Conservation (phyloP, 139 green algal species). For the Chlorella sorokiniana region DNA sequence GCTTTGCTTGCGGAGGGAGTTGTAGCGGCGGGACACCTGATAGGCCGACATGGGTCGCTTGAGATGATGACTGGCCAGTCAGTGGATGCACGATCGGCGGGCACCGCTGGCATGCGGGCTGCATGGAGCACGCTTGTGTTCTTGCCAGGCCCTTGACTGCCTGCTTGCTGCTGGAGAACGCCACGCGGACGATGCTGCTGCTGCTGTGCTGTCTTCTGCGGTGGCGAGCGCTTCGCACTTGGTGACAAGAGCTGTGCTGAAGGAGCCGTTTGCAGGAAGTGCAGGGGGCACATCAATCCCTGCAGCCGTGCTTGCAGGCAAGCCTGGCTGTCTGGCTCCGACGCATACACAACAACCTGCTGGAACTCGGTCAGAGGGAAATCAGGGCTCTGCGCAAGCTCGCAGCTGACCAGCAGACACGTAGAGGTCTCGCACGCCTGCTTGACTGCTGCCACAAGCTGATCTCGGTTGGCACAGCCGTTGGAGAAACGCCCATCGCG, state of each 20-base stretch:
- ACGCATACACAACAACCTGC: slow-evolving; percentile 44
- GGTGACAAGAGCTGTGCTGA: neutral
- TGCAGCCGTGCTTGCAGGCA: neutral
- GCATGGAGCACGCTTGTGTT: too few relatives aligned
- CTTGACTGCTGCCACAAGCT: slow-evolving; percentile 28
- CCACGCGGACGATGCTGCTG: neutral
- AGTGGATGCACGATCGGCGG: neutral
- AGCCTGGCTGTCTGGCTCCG: slow-evolving; percentile 5
- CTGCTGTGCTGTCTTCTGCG: neutral
- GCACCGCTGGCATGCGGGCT: too few relatives aligned
- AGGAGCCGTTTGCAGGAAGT: neutral
- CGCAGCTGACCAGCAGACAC: slow-evolving; percentile 41
- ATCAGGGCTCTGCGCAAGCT: neutral
- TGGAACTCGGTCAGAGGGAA: slow-evolving; percentile 40
- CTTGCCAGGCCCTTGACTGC: too few relatives aligned
- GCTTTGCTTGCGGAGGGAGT: too few relatives aligned
- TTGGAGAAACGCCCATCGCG: slow-evolving; percentile 16
- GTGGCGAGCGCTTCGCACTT: neutral
- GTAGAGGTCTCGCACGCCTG: slow-evolving; percentile 11
- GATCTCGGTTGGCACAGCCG: neutral
- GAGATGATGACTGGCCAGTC: slow-evolving; percentile 48
- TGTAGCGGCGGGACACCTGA: neutral
- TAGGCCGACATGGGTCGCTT: slow-evolving; percentile 15
- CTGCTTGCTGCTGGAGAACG: neutral
- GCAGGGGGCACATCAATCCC: neutral